These are phyloP conservation scores for Trichoderma gracile DNA, from an alignment of 2,329 filamentous ascomycete genomes.

Conservation along the genomic window DNA sequence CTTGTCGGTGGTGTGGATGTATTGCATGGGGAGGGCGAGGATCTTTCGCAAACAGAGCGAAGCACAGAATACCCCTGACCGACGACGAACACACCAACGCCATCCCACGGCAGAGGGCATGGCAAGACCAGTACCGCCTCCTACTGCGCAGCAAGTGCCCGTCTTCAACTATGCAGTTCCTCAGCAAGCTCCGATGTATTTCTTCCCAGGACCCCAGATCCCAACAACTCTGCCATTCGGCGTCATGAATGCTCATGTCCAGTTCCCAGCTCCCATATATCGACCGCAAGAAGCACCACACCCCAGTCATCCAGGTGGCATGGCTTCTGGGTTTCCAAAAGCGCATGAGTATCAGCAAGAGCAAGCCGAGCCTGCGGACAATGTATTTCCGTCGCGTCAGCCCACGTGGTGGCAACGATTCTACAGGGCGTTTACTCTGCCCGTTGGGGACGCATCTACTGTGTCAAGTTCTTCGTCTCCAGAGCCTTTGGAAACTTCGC, in stretches of 20 bases:
- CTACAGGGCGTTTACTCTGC: slow-evolving; percentile 34
- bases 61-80: slow-evolving; percentile 21
- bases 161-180: not conserved
- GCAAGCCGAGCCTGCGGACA: not conserved
- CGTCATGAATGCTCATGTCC: not conserved
- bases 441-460: slow-evolving; percentile 41
- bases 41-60: slow-evolving; percentile 2
- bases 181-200: slow-evolving; percentile 1
- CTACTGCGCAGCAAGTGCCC: not conserved
- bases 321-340: not conserved
- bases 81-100: slow-evolving; percentile 21
- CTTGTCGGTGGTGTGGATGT: slow-evolving; percentile 39
- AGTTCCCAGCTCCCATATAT: not conserved
- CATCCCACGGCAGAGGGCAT: not conserved
- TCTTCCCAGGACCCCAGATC: not conserved
- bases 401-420: slow-evolving; percentile 36
- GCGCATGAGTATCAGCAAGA: not conserved
- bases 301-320: not conserved
- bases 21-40: slow-evolving; percentile 36
- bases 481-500: slow-evolving; percentile 29
- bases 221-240: slow-evolving; percentile 6
- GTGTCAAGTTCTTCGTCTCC: slow-evolving; percentile 36
- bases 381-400: slow-evolving; percentile 26
- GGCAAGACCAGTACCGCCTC: not conserved
- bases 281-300: slow-evolving; percentile 2